Conservation (phyloP, 2,329 filamentous ascomycete species). For the Helicocarpus griseus region DNA sequence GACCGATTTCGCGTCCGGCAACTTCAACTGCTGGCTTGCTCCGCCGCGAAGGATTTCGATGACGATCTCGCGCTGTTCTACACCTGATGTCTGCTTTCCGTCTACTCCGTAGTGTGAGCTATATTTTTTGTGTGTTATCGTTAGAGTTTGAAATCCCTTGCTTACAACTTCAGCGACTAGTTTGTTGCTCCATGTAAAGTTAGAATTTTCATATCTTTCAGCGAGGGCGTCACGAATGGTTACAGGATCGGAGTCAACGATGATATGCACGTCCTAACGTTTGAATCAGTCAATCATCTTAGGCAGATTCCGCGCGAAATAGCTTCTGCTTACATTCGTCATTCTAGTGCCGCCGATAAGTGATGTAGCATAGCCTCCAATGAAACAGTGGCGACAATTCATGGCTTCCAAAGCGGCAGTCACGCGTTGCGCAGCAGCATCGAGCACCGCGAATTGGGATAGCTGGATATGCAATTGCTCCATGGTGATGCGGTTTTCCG, state of each 20-base stretch:
- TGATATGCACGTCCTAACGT: constrained; percentile 8
- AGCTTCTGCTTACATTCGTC: constrained; percentile 6
- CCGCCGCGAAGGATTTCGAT: constrained; percentile 6
- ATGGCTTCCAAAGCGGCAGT: not conserved
- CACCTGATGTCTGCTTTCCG: too few relatives aligned
- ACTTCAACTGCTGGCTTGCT: constrained; percentile 3
- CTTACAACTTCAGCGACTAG: too few relatives aligned
- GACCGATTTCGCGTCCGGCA: too few relatives aligned
- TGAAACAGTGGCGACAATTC: constrained; percentile 5
- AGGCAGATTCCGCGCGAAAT: not conserved
- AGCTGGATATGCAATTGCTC: not conserved
- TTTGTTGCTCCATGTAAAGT: constrained; percentile 2
- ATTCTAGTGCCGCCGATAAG: constrained; percentile 7
- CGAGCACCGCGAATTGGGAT: not conserved
- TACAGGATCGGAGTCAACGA: constrained; percentile 1
- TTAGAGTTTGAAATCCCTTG: too few relatives aligned
- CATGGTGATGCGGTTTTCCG: too few relatives aligned
- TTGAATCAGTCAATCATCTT: not conserved
- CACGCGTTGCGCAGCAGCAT: not conserved
- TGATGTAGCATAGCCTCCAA: constrained; percentile 9
- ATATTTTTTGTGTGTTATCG: too few relatives aligned
- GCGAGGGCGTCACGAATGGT: not conserved
- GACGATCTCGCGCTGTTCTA: too few relatives aligned
- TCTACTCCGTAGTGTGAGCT: too few relatives aligned
- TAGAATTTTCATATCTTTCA: constrained; percentile 4